Percentiles rank a stretch among this genome's conserved stretches.
Evolutionary conservation across 768 basidiomycete genomes (phyloP).

Genomic region (Suillus fuscotomentosus): DNA sequence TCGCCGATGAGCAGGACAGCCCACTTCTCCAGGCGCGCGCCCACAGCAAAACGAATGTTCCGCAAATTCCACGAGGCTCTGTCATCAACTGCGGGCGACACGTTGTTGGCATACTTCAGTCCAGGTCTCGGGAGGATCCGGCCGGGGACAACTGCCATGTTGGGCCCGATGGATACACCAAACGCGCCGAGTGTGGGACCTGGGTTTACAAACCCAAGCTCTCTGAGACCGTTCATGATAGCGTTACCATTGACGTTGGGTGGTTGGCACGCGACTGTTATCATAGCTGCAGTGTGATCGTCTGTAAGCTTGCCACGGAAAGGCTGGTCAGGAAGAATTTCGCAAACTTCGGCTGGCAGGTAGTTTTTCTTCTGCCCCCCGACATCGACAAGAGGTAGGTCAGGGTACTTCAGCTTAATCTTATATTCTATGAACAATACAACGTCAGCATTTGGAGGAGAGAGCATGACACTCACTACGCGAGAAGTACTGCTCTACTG

Average conservation of each 20-base stretch:
- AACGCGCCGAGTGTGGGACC: conserved; percentile 39
- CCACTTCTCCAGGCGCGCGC: conserved; percentile 60
- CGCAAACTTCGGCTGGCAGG: conserved; percentile 49
- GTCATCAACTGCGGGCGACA: conserved; percentile 36
- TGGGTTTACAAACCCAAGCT: conserved; percentile 39
- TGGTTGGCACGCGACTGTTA: conserved; percentile 45
- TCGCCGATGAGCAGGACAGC: conserved; percentile 69
- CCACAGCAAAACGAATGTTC: conserved; percentile 57
- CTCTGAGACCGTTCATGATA: conserved; percentile 42
- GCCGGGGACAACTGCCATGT: conserved; percentile 57
- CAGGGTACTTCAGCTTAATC: conserved; percentile 36
- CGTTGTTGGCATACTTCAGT: conserved; percentile 37
- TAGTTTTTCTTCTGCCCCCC: conserved; percentile 42
- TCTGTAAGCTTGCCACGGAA: conserved; percentile 53
- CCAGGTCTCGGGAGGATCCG: conserved; percentile 46
- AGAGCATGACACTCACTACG: conserved; percentile 35
- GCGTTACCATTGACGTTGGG: conserved; percentile 48
- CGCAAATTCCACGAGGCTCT: conserved; percentile 54
- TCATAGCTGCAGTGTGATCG: conserved; percentile 52
- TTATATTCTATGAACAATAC: conserved; percentile 38
- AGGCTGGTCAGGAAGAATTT: conserved; percentile 42
- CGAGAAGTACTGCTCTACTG: conserved; percentile 47
- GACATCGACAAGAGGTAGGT: conserved; percentile 46
- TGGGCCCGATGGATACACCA: conserved; percentile 42
- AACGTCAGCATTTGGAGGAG: neutral